Percentiles rank a stretch among this genome's conserved stretches.
phyloP scores from a whole-genome alignment of 1,139 yeast genomes.

The Lodderomyces oxycetoniae region DNA sequence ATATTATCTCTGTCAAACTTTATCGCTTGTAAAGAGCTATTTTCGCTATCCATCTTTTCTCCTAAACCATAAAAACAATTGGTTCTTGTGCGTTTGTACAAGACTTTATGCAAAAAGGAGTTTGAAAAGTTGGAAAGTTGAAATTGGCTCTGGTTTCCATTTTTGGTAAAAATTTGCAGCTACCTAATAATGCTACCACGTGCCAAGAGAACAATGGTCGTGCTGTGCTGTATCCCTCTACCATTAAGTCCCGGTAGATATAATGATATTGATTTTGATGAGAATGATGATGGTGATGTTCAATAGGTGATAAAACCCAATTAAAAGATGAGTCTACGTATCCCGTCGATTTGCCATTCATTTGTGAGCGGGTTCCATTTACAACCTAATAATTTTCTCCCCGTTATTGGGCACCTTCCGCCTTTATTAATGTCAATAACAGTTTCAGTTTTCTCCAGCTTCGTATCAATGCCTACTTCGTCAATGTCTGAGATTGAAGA shows the following conservation, averaged over 20 bases:
- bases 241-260: too few species aligned
- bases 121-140: too few species aligned
- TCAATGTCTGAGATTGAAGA: slow-evolving; percentile 10
- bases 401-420: slow-evolving; percentile 85
- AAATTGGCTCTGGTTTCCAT: neutral
- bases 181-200: too few species aligned
- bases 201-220: too few species aligned
- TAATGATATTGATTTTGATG: too few species aligned
- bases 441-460: slow-evolving; percentile 16
- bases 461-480: slow-evolving; percentile 2
- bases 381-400: slow-evolving; percentile 68
- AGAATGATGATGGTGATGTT: too few species aligned
- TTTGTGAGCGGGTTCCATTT: slow-evolving; percentile 52
- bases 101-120: too few species aligned
- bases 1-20: slow-evolving; percentile 49
- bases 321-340: slow-evolving; percentile 64
- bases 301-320: too few species aligned
- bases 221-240: too few species aligned
- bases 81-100: too few species aligned
- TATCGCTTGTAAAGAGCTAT: slow-evolving; percentile 57
- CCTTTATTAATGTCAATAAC: slow-evolving; percentile 38
- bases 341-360: slow-evolving; percentile 70
- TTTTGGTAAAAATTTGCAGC: slow-evolving; percentile 1
- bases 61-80: too few species aligned
- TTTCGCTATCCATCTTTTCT: too few species aligned